phyloP scores from a whole-genome alignment of 257 asterid genomes.

The Paraleonurus japonicus region DNA sequence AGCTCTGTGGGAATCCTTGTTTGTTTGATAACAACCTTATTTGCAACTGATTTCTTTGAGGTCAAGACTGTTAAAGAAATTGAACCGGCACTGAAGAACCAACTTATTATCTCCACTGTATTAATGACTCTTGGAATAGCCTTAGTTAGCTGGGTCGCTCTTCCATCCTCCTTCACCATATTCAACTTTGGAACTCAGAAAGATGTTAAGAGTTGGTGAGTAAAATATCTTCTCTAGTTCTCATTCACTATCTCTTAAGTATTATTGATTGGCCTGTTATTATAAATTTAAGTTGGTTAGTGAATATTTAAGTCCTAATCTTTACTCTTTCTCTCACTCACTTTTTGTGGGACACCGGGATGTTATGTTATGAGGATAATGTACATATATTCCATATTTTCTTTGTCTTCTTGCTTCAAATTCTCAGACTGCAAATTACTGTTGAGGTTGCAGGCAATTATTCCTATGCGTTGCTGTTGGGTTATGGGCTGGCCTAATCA shows the following conservation, averaged over 20 bases:
- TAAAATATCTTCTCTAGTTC: background rate
- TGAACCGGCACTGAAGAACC: slow-evolving; percentile 57
- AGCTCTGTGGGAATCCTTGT: slow-evolving; percentile 54
- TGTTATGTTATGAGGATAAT: background rate
- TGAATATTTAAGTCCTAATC: background rate
- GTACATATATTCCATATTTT: background rate
- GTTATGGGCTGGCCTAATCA: slow-evolving; percentile 62
- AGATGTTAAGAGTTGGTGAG: slow-evolving; percentile 47
- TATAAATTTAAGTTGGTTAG: background rate
- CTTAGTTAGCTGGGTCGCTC: slow-evolving; percentile 40
- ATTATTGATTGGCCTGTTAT: background rate
- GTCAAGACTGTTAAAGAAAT: slow-evolving; percentile 44
- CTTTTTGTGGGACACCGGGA: background rate
- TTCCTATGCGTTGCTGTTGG: slow-evolving; percentile 59
- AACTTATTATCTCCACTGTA: slow-evolving; percentile 52
- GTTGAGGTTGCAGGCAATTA: slow-evolving; percentile 44
- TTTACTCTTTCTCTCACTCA: background rate
- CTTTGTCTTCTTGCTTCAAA: slow-evolving; percentile 9
- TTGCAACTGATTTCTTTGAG: slow-evolving; percentile 52
- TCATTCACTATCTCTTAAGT: background rate
- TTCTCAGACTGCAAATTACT: background rate
- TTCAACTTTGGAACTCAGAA: slow-evolving; percentile 47
- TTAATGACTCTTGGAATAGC: slow-evolving; percentile 55
- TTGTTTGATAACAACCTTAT: slow-evolving; percentile 48
- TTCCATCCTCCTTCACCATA: slow-evolving; percentile 56